phyloP scores from a whole-genome alignment of 352 stramenopile species.

The Globisporangium radiosum region DNA sequence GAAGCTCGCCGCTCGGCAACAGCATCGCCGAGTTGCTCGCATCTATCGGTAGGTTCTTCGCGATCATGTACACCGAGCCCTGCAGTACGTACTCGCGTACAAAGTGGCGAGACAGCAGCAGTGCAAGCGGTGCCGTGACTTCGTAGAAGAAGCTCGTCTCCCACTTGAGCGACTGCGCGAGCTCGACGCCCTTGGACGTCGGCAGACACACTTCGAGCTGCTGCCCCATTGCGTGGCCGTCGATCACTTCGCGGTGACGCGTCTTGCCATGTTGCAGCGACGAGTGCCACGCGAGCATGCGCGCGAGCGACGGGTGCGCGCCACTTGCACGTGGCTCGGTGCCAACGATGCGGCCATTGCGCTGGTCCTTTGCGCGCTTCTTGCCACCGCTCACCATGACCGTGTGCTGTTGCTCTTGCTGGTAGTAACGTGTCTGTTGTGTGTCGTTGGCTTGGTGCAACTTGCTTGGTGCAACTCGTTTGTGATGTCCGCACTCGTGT shows the following conservation, averaged over 20 bases:
- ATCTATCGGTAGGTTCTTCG: slow-evolving; percentile 73
- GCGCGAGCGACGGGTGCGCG: slow-evolving; percentile 20
- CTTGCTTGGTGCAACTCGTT: no score
- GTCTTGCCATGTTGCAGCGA: slow-evolving; percentile 32
- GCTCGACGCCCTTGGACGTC: slow-evolving; percentile 15
- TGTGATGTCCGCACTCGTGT: no score
- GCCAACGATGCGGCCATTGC: slow-evolving; percentile 11
- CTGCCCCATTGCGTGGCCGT: slow-evolving; percentile 50
- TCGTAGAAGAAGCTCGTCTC: slow-evolving; percentile 83
- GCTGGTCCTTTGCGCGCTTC: slow-evolving; percentile 28
- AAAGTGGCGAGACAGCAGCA: slow-evolving; percentile 58
- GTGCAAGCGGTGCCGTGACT: slow-evolving; percentile 34
- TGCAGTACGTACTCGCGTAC: slow-evolving; percentile 50
- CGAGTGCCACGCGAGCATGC: slow-evolving; percentile 66
- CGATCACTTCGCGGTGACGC: slow-evolving; percentile 36
- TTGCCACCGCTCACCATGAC: slow-evolving; percentile 65
- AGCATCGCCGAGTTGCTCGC: slow-evolving; percentile 55
- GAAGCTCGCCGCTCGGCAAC: slow-evolving; percentile 53
- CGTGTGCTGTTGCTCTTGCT: background rate
- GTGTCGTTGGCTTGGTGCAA: no score
- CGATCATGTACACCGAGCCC: slow-evolving; percentile 57
- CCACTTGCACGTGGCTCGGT: background rate
- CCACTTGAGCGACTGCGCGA: slow-evolving; percentile 57
- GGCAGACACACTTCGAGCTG: slow-evolving; percentile 70
- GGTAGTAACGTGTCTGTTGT: no score